These are phyloP conservation scores for Hericium alpestre DNA, from an alignment of 768 basidiomycete species.

Conservation along the genomic window DNA sequence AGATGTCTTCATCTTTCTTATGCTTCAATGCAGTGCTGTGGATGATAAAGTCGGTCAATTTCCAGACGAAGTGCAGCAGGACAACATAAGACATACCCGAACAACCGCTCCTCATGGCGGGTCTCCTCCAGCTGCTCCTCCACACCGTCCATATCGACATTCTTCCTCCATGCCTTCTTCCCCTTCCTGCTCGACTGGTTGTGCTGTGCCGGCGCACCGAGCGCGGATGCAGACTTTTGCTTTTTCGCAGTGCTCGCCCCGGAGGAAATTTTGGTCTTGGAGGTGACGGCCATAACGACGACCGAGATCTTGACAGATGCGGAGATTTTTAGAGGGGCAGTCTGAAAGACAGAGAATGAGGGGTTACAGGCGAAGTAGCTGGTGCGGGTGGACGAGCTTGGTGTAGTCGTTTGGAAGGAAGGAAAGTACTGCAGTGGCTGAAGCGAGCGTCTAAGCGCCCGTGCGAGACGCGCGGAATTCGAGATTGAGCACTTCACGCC, in stretches of 20 bases:
- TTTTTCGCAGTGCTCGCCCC: not conserved
- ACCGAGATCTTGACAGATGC: too few species aligned
- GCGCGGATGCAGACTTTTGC: slow-evolving; percentile 2
- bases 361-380: too few species aligned
- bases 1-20: slow-evolving; percentile 63
- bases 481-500: too few species aligned
- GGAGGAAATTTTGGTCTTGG: not conserved
- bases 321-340: too few species aligned
- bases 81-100: slow-evolving; percentile 45
- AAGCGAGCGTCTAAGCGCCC: too few species aligned
- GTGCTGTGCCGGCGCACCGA: slow-evolving; percentile 52
- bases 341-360: too few species aligned
- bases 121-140: slow-evolving; percentile 67
- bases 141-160: slow-evolving; percentile 75
- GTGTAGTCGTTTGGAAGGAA: too few species aligned
- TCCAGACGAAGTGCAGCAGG: not conserved
- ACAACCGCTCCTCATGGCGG: slow-evolving; percentile 70
- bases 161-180: slow-evolving; percentile 91
- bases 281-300: not conserved
- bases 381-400: too few species aligned
- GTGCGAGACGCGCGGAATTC: too few species aligned
- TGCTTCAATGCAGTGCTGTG: slow-evolving; percentile 52
- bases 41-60: not conserved
- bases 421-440: too few species aligned
- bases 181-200: slow-evolving; percentile 75